Percentiles rank a stretch among this genome's conserved stretches.
These are phyloP conservation scores for Tilletia indica DNA, from an alignment of 1,284 basidiomycete species.

Conservation along the genomic window DNA sequence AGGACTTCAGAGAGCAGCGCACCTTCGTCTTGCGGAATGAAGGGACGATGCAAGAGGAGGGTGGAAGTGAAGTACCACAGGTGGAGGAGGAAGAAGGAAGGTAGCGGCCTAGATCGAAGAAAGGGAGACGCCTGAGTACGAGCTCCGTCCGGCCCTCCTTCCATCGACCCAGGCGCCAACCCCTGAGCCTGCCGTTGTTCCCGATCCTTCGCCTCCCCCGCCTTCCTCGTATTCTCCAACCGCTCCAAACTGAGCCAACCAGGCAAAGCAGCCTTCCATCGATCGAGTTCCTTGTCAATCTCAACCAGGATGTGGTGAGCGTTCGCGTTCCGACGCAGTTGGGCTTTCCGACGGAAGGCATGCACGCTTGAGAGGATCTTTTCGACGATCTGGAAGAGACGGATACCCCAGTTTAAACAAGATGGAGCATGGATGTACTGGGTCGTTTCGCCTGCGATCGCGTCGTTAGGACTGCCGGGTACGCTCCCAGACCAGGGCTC, in stretches of 20 bases:
- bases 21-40: slow-evolving; percentile 48
- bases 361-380: slow-evolving; percentile 43
- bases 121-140: neutral
- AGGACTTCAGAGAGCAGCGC: slow-evolving; percentile 35
- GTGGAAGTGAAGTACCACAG: slow-evolving; percentile 47
- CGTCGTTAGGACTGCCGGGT: neutral
- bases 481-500: slow-evolving; percentile 54
- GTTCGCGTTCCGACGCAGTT: slow-evolving; percentile 37
- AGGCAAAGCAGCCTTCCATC: slow-evolving; percentile 39
- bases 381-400: slow-evolving; percentile 47
- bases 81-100: slow-evolving; percentile 40
- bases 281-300: slow-evolving; percentile 38
- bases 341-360: slow-evolving; percentile 43
- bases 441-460: neutral
- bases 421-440: slow-evolving; percentile 38
- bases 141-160: neutral
- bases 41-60: slow-evolving; percentile 43
- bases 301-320: slow-evolving; percentile 33
- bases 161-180: neutral
- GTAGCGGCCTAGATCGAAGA: slow-evolving; percentile 26
- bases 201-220: neutral
- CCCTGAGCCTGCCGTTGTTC: neutral
- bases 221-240: slow-evolving; percentile 29
- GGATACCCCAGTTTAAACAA: slow-evolving; percentile 42
- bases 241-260: slow-evolving; percentile 32